Conservation (phyloP, 768 basidiomycete genomes). For the Phylloporus sp. region DNA sequence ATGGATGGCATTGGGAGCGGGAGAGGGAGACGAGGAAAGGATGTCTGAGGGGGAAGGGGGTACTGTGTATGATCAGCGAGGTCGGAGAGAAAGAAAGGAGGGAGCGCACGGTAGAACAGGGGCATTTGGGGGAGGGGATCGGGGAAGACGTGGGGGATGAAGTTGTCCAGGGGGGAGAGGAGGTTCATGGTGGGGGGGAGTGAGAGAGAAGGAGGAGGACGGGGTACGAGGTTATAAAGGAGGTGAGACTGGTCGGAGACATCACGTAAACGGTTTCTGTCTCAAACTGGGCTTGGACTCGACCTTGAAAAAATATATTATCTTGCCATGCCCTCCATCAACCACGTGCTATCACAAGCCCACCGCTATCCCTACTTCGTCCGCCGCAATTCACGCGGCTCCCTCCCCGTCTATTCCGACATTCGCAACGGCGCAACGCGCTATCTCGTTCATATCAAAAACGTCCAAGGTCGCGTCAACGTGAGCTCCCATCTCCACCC, state of each 20-base stretch:
- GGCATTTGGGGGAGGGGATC: no score
- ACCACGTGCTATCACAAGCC: conserved; percentile 15
- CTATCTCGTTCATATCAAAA: conserved; percentile 54
- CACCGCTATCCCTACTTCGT: conserved; percentile 45
- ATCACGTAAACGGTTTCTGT: conserved; percentile 5
- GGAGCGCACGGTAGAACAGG: no score
- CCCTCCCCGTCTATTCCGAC: conserved; percentile 73
- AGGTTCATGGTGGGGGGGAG: background rate
- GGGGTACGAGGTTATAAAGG: conserved; percentile 2
- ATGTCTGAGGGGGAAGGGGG: conserved; percentile 43
- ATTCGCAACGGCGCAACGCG: conserved; percentile 61
- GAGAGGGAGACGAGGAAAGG: conserved; percentile 26
- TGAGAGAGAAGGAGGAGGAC: background rate
- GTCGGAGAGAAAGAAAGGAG: background rate
- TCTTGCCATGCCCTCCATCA: conserved; percentile 14
- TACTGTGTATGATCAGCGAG: conserved; percentile 25
- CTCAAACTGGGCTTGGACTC: background rate
- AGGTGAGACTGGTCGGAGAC: background rate
- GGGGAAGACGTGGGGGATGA: conserved; percentile 2
- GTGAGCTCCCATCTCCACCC: conserved; percentile 37
- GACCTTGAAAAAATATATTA: no score
- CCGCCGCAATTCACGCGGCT: conserved; percentile 59
- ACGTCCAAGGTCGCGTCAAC: conserved; percentile 58
- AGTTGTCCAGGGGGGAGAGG: conserved; percentile 23
- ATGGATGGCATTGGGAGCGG: conserved; percentile 32